Conservation (phyloP, 495 filamentous ascomycete genomes). For the Letharia columbiana region DNA sequence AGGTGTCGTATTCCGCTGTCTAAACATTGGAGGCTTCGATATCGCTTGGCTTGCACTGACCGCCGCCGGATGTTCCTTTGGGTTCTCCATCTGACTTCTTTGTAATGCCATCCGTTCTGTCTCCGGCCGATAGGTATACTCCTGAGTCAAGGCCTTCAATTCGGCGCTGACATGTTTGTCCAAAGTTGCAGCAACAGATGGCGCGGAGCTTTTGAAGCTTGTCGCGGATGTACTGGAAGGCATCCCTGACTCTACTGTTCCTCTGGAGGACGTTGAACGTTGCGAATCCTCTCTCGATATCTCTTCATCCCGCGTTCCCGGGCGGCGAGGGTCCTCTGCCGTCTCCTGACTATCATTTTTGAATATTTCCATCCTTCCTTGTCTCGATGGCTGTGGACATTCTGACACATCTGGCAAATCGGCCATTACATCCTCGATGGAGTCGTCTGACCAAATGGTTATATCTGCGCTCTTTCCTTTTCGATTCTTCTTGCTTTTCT, state of each 20-base stretch:
- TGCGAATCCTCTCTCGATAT: constrained; percentile 6
- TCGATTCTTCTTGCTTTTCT: constrained; percentile 36
- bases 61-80: neutral
- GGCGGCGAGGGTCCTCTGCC: neutral
- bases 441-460: constrained; percentile 60
- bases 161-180: constrained; percentile 81
- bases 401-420: constrained; percentile 39
- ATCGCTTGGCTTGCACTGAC: neutral
- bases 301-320: constrained; percentile 3
- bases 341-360: constrained; percentile 18
- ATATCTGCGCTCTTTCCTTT: constrained; percentile 44
- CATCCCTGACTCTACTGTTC: neutral
- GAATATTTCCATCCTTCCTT: constrained; percentile 26
- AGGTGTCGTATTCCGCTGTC: constrained; percentile 35
- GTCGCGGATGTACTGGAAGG: constrained; percentile 6
- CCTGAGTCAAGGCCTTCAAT: constrained; percentile 25
- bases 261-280: constrained; percentile 11
- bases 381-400: constrained; percentile 25
- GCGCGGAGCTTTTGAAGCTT: constrained; percentile 2
- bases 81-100: constrained; percentile 2
- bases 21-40: constrained; percentile 23
- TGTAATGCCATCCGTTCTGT: constrained; percentile 1
- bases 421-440: constrained; percentile 53
- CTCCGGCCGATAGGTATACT: constrained; percentile 18
- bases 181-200: constrained; percentile 48